These are phyloP conservation scores for Balamuthia mandrillaris DNA, from an alignment of 208 protist genomes.

Conservation along the genomic window DNA sequence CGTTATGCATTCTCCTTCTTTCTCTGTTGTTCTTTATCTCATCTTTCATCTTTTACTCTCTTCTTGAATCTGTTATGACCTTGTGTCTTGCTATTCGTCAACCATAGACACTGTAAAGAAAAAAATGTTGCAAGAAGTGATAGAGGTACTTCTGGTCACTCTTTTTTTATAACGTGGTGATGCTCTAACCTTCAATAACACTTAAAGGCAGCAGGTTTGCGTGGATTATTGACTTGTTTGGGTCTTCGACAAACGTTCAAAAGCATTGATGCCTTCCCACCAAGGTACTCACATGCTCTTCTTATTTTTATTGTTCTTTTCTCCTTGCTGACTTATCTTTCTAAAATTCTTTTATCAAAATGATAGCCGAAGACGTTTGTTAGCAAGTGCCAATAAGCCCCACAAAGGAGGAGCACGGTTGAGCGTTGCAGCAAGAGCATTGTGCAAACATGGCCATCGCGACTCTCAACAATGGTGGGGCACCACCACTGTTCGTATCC, in stretches of 20 bases:
- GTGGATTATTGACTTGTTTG: conserved; percentile 2
- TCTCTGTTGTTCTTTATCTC: not conserved
- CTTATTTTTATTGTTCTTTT: too few relatives aligned
- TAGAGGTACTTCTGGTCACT: not conserved
- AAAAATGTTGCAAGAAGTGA: not conserved
- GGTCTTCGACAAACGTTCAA: conserved; percentile 11
- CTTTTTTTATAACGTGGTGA: not conserved
- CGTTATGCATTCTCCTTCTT: not conserved
- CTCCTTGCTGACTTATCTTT: not conserved
- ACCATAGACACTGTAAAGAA: not conserved
- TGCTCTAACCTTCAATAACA: not conserved
- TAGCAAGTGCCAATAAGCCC: conserved; percentile 6
- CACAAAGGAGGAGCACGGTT: not conserved
- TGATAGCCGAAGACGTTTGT: not conserved
- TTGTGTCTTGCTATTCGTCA: too few relatives aligned
- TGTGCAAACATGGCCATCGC: conserved; percentile 19
- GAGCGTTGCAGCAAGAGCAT: not conserved
- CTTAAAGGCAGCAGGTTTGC: not conserved
- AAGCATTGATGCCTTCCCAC: conserved; percentile 15
- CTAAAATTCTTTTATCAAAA: not conserved
- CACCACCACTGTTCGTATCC: not conserved
- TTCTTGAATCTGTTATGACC: not conserved
- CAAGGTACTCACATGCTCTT: not conserved
- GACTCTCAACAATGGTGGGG: conserved; percentile 8
- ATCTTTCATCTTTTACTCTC: not conserved